phyloP scores from a whole-genome alignment of 2,329 filamentous ascomycete species.

The Fusarium piperis region DNA sequence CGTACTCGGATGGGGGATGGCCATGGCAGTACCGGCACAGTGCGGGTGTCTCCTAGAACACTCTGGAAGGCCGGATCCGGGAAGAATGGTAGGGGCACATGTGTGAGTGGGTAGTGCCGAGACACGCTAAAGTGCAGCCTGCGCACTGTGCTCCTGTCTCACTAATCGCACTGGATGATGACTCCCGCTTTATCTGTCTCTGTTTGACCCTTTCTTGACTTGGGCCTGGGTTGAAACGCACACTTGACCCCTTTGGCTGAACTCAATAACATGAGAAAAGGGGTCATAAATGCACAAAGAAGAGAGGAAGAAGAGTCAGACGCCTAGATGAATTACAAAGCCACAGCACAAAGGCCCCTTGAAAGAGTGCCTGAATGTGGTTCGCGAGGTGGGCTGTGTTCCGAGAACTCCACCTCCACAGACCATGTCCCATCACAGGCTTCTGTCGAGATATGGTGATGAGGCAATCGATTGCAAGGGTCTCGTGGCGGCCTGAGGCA shows the following conservation, averaged over 20 bases:
- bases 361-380: not conserved
- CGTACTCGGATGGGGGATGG: conserved; percentile 18
- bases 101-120: not conserved
- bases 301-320: not conserved
- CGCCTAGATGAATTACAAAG: not conserved
- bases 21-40: conserved; percentile 16
- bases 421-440: conserved; percentile 19
- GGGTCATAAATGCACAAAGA: not conserved
- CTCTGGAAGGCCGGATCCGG: not conserved
- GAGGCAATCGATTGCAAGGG: conserved; percentile 29
- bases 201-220: not conserved
- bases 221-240: not conserved
- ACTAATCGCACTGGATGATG: not conserved
- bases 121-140: not conserved
- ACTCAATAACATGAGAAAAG: not conserved
- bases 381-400: conserved; percentile 30
- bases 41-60: conserved; percentile 11
- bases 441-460: conserved; percentile 18
- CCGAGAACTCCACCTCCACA: conserved; percentile 31
- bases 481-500: conserved; percentile 34
- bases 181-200: not conserved
- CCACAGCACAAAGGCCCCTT: not conserved
- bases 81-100: not conserved
- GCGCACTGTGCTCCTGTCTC: conserved; percentile 20
- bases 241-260: not conserved